Percentiles rank a stretch among this genome's conserved stretches.
Evolutionary conservation across 441 rosid species (phyloP).

Genomic region (Raphanus hybrid): DNA sequence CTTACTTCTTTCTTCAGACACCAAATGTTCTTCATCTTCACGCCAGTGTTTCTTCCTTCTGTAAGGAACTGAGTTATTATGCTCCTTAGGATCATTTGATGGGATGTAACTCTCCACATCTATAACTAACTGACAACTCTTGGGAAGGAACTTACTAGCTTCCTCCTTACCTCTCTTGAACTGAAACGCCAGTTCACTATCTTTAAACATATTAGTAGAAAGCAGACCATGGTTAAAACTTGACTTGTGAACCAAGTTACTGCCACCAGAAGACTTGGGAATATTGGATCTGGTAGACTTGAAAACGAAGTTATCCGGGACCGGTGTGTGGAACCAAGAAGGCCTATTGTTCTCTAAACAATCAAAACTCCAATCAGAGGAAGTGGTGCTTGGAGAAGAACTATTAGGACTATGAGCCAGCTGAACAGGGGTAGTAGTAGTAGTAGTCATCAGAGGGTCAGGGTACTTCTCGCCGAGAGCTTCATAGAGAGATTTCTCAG

Average conservation of each 20-base stretch:
- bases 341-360: constrained; percentile 32
- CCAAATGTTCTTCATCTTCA: constrained; percentile 29
- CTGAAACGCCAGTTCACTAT: constrained; percentile 58
- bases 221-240: constrained; percentile 28
- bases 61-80: constrained; percentile 13
- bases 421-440: constrained; percentile 28
- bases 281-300: constrained; percentile 27
- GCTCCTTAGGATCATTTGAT: constrained; percentile 18
- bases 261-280: constrained; percentile 5
- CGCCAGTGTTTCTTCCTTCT: constrained; percentile 40
- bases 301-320: constrained; percentile 37
- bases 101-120: constrained; percentile 42
- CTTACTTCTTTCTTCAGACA: constrained; percentile 43
- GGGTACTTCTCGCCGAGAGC: constrained; percentile 56
- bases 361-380: constrained; percentile 45
- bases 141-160: constrained; percentile 88
- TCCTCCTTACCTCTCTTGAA: constrained; percentile 85
- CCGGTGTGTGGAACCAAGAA: constrained; percentile 41
- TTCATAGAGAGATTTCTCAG: constrained; percentile 70
- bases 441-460: constrained; percentile 36
- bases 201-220: constrained; percentile 50
- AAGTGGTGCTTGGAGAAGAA: constrained; percentile 38
- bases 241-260: constrained; percentile 25
- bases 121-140: constrained; percentile 49
- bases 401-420: constrained; percentile 43